A percentile compares a stretch with the other conserved stretches of the same genome.
phyloP scores from a whole-genome alignment of 371 early-diverging fungal species.

The Batkoa obscura region DNA sequence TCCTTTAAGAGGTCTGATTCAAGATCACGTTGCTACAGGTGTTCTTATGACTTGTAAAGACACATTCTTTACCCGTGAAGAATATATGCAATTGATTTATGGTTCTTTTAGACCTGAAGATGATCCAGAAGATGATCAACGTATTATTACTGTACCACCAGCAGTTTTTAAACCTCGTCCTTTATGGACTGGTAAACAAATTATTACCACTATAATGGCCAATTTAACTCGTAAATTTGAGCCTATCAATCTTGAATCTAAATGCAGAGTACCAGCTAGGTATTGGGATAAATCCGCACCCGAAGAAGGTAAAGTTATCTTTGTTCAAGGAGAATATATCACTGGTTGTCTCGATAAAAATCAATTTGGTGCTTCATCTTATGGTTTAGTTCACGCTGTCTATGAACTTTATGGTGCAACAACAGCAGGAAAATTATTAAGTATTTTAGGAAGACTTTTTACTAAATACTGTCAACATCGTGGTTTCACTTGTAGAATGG shows the following conservation, averaged over 20 bases:
- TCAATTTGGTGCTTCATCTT: constrained; percentile 88
- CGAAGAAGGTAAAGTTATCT: constrained; percentile 66
- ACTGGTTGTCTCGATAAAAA: constrained; percentile 96
- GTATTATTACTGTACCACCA: constrained; percentile 62
- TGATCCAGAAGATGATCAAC: constrained; percentile 46
- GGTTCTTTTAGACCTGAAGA: constrained; percentile 60
- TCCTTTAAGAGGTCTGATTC: constrained; percentile 98
- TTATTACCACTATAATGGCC: constrained; percentile 68
- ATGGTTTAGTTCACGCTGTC: constrained; percentile 91
- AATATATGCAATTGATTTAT: constrained; percentile 89
- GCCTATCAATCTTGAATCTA: constrained; percentile 72
- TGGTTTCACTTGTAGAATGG: constrained; percentile 97
- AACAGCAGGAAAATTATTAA: constrained; percentile 82
- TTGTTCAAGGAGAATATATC: constrained; percentile 74
- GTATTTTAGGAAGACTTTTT: constrained; percentile 85
- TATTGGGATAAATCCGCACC: constrained; percentile 62
- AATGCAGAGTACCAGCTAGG: constrained; percentile 69
- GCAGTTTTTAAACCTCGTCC: constrained; percentile 70
- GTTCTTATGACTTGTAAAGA: constrained; percentile 84
- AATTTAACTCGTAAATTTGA: constrained; percentile 64
- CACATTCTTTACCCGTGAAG: constrained; percentile 73
- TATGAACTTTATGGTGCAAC: constrained; percentile 94
- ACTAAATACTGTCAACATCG: constrained; percentile 78
- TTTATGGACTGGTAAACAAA: constrained; percentile 98
- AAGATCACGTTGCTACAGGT: constrained; percentile 98